Base-by-base conservation (phyloP, 2,329 filamentous ascomycete species). In the Apiospora pterosperma region DNA sequence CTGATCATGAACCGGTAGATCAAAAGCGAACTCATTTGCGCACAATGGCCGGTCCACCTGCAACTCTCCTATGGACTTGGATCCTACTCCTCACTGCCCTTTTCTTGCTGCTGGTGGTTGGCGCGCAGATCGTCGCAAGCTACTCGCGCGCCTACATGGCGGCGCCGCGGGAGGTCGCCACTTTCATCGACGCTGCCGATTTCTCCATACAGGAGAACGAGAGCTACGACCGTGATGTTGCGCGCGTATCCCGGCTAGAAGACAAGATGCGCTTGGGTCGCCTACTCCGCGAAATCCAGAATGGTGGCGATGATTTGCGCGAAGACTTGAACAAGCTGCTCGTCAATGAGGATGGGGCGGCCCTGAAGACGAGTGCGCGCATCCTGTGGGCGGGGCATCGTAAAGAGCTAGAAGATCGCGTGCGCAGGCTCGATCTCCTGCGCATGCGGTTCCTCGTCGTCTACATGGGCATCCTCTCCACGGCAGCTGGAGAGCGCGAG, bases 401-500 rank as follows among this genome's bases (percentile, higher is more conserved):
- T 69, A 75, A 74, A 61, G 78, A 80, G 62, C 76, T 90, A 61
- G 84, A 88, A 73, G 85, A 87, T 68, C 82, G 84, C 62, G 78
- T 89, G 63, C 81, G 84, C 63, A 80, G 86, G 59, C 77, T 90
- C 44, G 88, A 90, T 69, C 75, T 89, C 70, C 74, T 90, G 72
- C 82, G 87, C 72, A 88, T 88, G 85, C 83, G 87, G 66, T 89
- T 90, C 72, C 76, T 90, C 36, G 85, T 89, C 39, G 81, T 88
- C 41, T 88, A 88, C 74, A 85, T 90, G 84, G 84, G 86, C 67
- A 82, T 88, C 66, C 80, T 89, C 62, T 78, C 82, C 14, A 75
- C 78, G 12, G 74, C 73, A 55, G 74, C 74, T 19, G 70, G 69
- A 58, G 70, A 75, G 25, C 69, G 69, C 39, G 75, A 76, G 62